Base-by-base conservation (phyloP, 2,329 filamentous ascomycete genomes). In the Colletotrichum sojae region DNA sequence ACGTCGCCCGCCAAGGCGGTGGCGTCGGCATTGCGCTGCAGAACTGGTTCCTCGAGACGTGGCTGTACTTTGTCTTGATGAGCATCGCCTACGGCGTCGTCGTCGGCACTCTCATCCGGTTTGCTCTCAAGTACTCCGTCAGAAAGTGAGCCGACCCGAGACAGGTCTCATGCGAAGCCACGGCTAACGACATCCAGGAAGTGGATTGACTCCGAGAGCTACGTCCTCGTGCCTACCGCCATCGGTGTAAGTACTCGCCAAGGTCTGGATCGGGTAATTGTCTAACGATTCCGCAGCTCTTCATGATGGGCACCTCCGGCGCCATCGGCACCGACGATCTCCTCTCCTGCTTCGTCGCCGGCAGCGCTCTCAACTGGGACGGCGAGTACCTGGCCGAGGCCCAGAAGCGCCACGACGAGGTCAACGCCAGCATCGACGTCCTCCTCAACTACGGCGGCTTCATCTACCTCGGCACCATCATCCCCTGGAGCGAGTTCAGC, bases 331-430 rank as follows among this genome's bases (percentile, higher is more conserved):
- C 86, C 0, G 87, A 90, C 63, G 89, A 90, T 69, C 83, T 89
- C 0, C 81, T 91, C 4, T 88, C 88, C 4, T 91, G 88, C 74
- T 90, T 90, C 66, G 82, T 87, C 3, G 88, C 89, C 0, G 89
- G 89, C 6, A 86, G 83, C 73, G 83, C 83, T 13, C 78, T 91
- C 53, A 91, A 90, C 76, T 91, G 89, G 89, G 86, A 90, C 63
- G 88, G 89, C 3, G 74, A 83, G n/a, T 90, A 86, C 72, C 84
- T 89, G 3, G 80, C 80, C 5, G 88, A 90, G 75, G 82, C 85
- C 0, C 81, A 88, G 65, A 78, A 82, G 9, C 83, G 88, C 9
- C 88, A 89, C 72, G 89, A 90, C 66, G 87, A 89, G 54, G 88
- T 90, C 72, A 90, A 90, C 74, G 82, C 83, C 2, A 84, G 83